phyloP scores from a whole-genome alignment of 805 yeast species.

The Diddensiella santjacobensis region DNA sequence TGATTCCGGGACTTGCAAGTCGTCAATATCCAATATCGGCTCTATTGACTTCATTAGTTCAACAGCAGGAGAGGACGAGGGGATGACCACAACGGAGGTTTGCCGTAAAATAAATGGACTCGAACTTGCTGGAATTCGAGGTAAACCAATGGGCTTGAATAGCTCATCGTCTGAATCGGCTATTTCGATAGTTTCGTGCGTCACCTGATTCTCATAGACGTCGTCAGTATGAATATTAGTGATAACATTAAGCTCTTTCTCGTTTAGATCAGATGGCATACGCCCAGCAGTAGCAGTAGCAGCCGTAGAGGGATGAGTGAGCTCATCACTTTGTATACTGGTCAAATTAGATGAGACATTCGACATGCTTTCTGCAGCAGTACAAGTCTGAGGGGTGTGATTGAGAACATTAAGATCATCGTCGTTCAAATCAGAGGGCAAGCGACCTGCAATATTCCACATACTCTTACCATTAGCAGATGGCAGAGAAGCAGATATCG shows the following conservation, averaged over 20 bases:
- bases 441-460: neutral
- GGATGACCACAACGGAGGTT: too few species aligned
- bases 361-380: neutral
- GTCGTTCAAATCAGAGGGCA: neutral
- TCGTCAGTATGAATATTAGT: neutral
- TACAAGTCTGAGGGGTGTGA: neutral
- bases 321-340: neutral
- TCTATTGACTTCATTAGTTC: neutral
- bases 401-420: neutral
- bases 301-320: neutral
- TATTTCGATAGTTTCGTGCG: too few species aligned
- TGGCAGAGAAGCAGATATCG: neutral
- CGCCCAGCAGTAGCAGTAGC: neutral
- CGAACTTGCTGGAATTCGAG: neutral
- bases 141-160: too few species aligned
- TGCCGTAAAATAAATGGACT: too few species aligned
- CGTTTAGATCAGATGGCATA: neutral
- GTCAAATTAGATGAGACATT: neutral
- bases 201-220: too few species aligned
- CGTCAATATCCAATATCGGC: neutral
- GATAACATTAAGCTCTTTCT: neutral
- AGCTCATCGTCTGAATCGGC: too few species aligned
- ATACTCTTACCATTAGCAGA: neutral
- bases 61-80: neutral
- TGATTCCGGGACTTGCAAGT: conserved; percentile 4